Base-by-base conservation (phyloP, 495 filamentous ascomycete species). In the Achaetomiella virescens region DNA sequence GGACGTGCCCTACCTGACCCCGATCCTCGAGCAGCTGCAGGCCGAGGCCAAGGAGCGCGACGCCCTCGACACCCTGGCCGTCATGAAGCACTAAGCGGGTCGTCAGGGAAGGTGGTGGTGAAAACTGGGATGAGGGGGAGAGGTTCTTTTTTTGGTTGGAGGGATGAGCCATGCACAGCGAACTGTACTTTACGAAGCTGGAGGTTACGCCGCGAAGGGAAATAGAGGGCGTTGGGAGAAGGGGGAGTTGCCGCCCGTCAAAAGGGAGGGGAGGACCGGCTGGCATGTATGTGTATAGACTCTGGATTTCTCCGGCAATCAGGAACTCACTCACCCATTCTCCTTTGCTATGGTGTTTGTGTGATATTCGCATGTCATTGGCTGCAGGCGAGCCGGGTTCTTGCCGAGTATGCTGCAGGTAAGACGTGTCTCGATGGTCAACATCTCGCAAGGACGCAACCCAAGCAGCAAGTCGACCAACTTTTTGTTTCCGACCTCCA, bases 21-120 rank as follows among this genome's bases (percentile, higher is more conserved):
- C 66, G 18, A 54, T 70, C 49, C 50, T 72, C 37, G 66, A 55
- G 36, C 48, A 61, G 57, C 18, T 65, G 46, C 81, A 90, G 75
- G 81, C 85, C 61, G 91, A 96, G 79, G 70, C 73, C 55, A 83
- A 82, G 68, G 93, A 98, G 80, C 81, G 86, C 65, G 77, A 77
- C 45, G 89, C 91, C 63, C 75, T 98, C 63, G 91, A 97, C 72
- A 80, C 84, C 60, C 78, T 97, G 78, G 75, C 84, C 53, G 69
- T 92, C 66, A 84, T 80, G 74, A 73, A 64, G 52, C 73, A 78
- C 70, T 78, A 67, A 68, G 29, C 40, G 21, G 25, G 45, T 2
- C 14, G 21, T 7, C 1, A 21, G 27, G 17, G 24, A 15, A 1
- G 45, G 6, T n/a, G 25, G 9, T 27, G 27, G 41, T 18, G 22